These are phyloP conservation scores for Tanacetum coccineum DNA, from an alignment of 129 eudicot species.

Conservation along the genomic window DNA sequence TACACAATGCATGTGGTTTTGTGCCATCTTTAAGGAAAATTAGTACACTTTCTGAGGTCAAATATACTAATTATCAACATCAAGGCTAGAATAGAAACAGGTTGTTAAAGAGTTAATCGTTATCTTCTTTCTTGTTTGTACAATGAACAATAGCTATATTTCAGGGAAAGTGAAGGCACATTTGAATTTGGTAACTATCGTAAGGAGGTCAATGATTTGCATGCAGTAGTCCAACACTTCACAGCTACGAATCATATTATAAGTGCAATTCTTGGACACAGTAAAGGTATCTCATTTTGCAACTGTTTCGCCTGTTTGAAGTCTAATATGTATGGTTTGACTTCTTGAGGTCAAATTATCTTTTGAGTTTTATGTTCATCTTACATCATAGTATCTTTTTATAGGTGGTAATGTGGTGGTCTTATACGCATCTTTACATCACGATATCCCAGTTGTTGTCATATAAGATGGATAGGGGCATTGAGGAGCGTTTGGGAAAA, in stretches of 20 bases:
- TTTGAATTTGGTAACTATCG: constrained; percentile 56
- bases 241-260: constrained; percentile 36
- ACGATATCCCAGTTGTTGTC: constrained; percentile 50
- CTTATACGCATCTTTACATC: constrained; percentile 72
- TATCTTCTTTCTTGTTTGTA: background rate
- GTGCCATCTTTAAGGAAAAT: background rate
- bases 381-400: background rate
- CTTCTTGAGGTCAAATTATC: constrained; percentile 12
- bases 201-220: constrained; percentile 61
- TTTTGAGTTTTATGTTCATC: background rate
- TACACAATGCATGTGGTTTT: background rate
- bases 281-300: constrained; percentile 51
- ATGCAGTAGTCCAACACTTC: constrained; percentile 55
- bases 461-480: constrained; percentile 53
- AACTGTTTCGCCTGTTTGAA: background rate
- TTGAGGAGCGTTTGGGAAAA: constrained; percentile 56
- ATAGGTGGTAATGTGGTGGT: constrained; percentile 70
- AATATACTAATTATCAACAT: constrained; percentile 1
- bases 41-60: constrained; percentile 5
- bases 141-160: background rate
- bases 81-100: background rate
- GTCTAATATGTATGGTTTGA: background rate
- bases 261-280: constrained; percentile 65
- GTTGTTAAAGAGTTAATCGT: background rate
- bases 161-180: constrained; percentile 82